Conservation (phyloP, 164 flowering plant genomes). For the Taxillus chinensis region DNA sequence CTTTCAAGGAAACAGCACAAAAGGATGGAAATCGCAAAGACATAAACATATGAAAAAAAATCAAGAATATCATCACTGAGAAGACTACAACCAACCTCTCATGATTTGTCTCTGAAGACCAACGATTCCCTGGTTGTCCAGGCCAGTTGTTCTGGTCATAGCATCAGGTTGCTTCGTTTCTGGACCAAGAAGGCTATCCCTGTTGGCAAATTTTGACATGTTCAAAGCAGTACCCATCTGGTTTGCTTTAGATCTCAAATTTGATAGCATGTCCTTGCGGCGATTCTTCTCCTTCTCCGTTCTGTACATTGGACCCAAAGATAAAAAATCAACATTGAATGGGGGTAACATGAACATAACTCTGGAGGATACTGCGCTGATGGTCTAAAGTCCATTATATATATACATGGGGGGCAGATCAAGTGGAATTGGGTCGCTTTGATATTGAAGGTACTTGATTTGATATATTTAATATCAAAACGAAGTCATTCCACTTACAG, state of each 20-base stretch:
- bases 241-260: slow-evolving; percentile 64
- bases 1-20: slow-evolving; percentile 2
- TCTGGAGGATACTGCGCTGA: too few species aligned
- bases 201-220: slow-evolving; percentile 74
- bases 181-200: slow-evolving; percentile 80
- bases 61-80: background rate
- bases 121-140: slow-evolving; percentile 79
- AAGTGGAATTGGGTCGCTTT: too few species aligned
- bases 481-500: too few species aligned
- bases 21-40: background rate
- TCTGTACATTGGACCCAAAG: slow-evolving; percentile 26
- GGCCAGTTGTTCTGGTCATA: slow-evolving; percentile 47
- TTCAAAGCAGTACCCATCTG: slow-evolving; percentile 77
- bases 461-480: too few species aligned
- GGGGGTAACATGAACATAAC: too few species aligned
- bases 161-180: slow-evolving; percentile 51
- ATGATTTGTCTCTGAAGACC: slow-evolving; percentile 74
- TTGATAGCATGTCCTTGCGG: slow-evolving; percentile 72
- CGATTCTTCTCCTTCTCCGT: slow-evolving; percentile 84
- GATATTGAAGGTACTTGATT: too few species aligned
- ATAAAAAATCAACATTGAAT: too few species aligned
- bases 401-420: too few species aligned
- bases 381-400: too few species aligned
- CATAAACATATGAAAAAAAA: background rate
- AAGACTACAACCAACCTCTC: slow-evolving; percentile 44